A percentile compares a stretch with the other conserved stretches of the same genome.
phyloP scores from a whole-genome alignment of 164 flowering plant species.

The Macadamia tetraphylla region DNA sequence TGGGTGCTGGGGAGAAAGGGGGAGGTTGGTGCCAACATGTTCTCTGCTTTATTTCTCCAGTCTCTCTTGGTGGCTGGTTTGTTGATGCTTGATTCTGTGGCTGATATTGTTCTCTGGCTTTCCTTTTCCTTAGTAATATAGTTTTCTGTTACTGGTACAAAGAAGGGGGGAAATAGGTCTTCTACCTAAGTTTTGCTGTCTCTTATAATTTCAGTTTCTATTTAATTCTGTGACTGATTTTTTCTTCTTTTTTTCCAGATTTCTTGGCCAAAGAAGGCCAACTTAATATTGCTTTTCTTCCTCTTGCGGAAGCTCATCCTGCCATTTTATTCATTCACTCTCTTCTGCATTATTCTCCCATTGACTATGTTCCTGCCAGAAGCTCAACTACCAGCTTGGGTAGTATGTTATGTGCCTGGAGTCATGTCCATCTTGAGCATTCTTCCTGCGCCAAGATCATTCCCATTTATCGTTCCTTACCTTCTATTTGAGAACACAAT shows the following conservation, averaged over 20 bases:
- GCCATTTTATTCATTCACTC: slow-evolving; percentile 26
- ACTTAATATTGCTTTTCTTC: slow-evolving; percentile 17
- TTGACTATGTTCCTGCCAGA: slow-evolving; percentile 10
- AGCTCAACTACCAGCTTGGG: slow-evolving; percentile 26
- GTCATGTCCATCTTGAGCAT: slow-evolving; percentile 23
- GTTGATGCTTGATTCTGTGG: no score
- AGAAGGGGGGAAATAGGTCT: no score
- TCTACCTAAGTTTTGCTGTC: no score
- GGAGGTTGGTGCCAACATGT: no score
- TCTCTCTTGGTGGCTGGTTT: no score
- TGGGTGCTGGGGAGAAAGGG: no score
- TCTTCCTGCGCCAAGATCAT: slow-evolving; percentile 24
- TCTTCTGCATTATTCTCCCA: neutral
- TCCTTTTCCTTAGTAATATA: no score
- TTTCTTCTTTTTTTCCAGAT: slow-evolving; percentile 17
- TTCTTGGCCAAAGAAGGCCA: slow-evolving; percentile 19
- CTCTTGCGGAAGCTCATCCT: slow-evolving; percentile 13
- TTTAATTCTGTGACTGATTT: neutral
- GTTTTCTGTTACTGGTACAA: no score
- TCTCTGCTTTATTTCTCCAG: no score
- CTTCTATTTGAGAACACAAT: no score
- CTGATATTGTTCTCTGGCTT: no score
- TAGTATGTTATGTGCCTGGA: slow-evolving; percentile 21
- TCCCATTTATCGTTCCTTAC: slow-evolving; percentile 20
- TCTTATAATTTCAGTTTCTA: neutral